phyloP scores from a whole-genome alignment of 352 stramenopile species.

The Globisporangium rhizosaccharum region DNA sequence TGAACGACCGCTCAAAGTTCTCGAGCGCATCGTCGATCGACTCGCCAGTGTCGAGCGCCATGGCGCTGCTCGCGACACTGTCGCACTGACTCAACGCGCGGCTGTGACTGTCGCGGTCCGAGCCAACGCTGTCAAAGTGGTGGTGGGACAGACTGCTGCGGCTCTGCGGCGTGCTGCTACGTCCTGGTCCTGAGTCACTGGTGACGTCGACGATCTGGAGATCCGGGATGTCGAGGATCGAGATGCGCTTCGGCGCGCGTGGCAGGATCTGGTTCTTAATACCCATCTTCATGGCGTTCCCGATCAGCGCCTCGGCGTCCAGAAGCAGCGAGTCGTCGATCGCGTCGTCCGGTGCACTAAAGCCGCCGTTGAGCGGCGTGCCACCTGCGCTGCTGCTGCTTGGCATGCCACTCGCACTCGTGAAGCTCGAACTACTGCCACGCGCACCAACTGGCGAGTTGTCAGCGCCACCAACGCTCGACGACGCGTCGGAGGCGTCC shows the following conservation, averaged over 20 bases:
- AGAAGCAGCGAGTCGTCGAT: conserved; percentile 50
- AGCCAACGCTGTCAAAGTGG: conserved; percentile 13
- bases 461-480: conserved; percentile 1
- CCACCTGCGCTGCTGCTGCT: no score
- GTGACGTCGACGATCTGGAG: conserved; percentile 56
- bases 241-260: conserved; percentile 47
- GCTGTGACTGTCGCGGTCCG: conserved; percentile 9
- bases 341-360: conserved; percentile 13
- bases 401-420: not conserved
- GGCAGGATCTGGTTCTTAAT: conserved; percentile 57
- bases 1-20: conserved; percentile 27
- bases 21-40: conserved; percentile 51
- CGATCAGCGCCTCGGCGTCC: conserved; percentile 68
- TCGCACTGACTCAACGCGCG: conserved; percentile 9
- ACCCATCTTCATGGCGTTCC: conserved; percentile 65
- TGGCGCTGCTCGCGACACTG: conserved; percentile 4
- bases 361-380: no score
- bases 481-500: conserved; percentile 14
- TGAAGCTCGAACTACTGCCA: conserved; percentile 5
- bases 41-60: conserved; percentile 2
- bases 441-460: conserved; percentile 7
- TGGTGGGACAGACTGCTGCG: no score
- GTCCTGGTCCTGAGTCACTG: not conserved
- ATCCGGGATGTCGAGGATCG: conserved; percentile 58
- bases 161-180: no score